A percentile compares a stretch with the other conserved stretches of the same genome.
These are phyloP conservation scores for Acanthamoeba triangularis DNA, from an alignment of 208 protist species.

Conservation along the genomic window DNA sequence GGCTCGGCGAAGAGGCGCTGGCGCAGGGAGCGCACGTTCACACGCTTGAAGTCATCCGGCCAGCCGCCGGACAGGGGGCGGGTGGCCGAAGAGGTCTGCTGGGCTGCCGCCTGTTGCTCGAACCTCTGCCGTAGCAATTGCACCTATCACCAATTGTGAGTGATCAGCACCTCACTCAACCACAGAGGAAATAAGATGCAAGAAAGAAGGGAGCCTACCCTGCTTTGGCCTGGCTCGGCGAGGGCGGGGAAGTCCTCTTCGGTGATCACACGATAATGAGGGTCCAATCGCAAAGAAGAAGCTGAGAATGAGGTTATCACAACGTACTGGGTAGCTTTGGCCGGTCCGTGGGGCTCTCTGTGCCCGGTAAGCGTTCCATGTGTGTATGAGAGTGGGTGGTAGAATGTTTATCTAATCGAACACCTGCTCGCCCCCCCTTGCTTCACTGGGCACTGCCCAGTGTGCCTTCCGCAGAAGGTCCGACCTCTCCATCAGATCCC, in stretches of 20 bases:
- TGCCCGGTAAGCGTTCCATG: too few relatives aligned
- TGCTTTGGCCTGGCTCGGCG: not conserved
- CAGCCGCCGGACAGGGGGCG: not conserved
- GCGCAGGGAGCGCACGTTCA: not conserved
- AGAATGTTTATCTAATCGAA: too few relatives aligned
- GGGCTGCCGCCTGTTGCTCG: not conserved
- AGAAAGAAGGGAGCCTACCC: not conserved
- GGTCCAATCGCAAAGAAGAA: too few relatives aligned
- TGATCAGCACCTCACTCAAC: not conserved
- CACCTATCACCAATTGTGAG: not conserved
- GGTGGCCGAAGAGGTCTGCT: not conserved
- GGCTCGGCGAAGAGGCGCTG: conserved; percentile 23
- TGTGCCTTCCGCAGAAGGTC: not conserved
- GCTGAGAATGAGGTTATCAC: too few relatives aligned
- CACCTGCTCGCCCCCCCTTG: too few relatives aligned
- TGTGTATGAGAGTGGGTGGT: too few relatives aligned
- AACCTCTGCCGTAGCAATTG: conserved; percentile 7
- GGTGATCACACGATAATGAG: not conserved
- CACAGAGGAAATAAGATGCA: not conserved
- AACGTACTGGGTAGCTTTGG: too few relatives aligned
- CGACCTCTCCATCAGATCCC: not conserved
- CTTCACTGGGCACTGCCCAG: too few relatives aligned
- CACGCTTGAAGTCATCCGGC: conserved; percentile 19
- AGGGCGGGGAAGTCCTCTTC: conserved; percentile 3
- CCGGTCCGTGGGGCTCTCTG: too few relatives aligned